A percentile compares a stretch with the other conserved stretches of the same genome.
Evolutionary conservation across 768 basidiomycete genomes (phyloP).

Genomic region (Tulasnella sp.): DNA sequence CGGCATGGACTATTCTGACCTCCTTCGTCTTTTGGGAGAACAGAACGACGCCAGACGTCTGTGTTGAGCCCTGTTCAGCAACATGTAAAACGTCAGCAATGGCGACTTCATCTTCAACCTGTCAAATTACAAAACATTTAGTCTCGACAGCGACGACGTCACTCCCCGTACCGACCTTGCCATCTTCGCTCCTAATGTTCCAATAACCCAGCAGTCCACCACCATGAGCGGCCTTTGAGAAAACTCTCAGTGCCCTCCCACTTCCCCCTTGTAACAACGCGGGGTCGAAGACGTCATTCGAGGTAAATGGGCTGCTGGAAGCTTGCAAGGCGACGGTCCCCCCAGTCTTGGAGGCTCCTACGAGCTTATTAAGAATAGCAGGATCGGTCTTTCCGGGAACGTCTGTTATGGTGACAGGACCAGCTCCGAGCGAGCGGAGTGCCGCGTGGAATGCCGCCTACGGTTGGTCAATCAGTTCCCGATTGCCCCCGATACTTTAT

Average conservation of each 20-base stretch:
- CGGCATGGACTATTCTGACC: not conserved
- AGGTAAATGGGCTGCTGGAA: slow-evolving; percentile 7
- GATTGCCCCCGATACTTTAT: not conserved
- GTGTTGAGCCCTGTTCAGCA: not conserved
- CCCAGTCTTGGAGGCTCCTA: slow-evolving; percentile 15
- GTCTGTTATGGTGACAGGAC: slow-evolving; percentile 21
- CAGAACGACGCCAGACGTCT: not conserved
- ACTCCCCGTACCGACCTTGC: not conserved
- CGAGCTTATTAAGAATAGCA: slow-evolving; percentile 15
- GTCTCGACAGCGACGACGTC: not conserved
- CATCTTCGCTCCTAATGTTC: slow-evolving; percentile 20
- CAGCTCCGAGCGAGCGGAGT: slow-evolving; percentile 18
- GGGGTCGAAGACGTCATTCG: slow-evolving; percentile 17
- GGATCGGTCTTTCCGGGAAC: slow-evolving; percentile 22
- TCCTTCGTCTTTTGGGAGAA: not conserved
- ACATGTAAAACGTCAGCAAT: not conserved
- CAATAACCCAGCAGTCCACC: slow-evolving; percentile 21
- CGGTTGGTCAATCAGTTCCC: not conserved
- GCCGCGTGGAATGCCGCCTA: slow-evolving; percentile 22
- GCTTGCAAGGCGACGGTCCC: slow-evolving; percentile 19
- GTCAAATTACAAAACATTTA: not conserved
- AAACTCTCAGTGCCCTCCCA: slow-evolving; percentile 20
- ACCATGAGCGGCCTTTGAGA: slow-evolving; percentile 8
- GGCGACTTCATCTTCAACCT: slow-evolving; percentile 12
- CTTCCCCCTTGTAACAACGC: slow-evolving; percentile 8